Conservation (phyloP, 2,329 filamentous ascomycete genomes). For the Cercospora citrullina region DNA sequence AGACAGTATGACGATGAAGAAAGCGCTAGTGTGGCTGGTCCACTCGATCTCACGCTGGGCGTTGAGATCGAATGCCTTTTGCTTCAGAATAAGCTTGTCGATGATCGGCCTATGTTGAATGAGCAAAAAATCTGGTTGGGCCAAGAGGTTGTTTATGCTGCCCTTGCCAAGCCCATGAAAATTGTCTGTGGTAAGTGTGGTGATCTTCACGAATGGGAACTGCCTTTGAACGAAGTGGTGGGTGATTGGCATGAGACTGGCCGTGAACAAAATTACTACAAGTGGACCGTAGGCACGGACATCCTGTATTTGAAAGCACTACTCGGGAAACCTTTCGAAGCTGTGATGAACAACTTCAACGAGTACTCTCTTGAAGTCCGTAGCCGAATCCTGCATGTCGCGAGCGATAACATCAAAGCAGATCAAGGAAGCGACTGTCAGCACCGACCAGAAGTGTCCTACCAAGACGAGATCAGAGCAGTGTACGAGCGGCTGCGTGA, state of each 20-base stretch:
- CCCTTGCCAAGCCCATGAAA: conserved; percentile 6
- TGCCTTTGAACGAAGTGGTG: not conserved
- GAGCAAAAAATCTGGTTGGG: not conserved
- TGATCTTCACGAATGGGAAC: not conserved
- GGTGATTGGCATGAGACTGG: not conserved
- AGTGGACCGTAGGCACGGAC: conserved; percentile 1
- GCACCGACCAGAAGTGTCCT: conserved; percentile 17
- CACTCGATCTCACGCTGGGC: conserved; percentile 17
- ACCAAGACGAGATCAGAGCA: conserved; percentile 22
- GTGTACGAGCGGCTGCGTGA: conserved; percentile 20
- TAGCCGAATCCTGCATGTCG: conserved; percentile 17
- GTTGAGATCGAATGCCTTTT: conserved; percentile 22
- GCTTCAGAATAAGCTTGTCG: conserved; percentile 3
- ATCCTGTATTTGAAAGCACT: not conserved
- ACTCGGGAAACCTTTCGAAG: not conserved
- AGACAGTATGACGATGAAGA: conserved; percentile 6
- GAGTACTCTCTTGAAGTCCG: conserved; percentile 17
- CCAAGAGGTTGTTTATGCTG: conserved; percentile 6
- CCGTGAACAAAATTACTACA: not conserved
- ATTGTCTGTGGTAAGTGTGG: conserved; percentile 5
- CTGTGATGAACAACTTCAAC: not conserved
- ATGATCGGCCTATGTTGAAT: not conserved
- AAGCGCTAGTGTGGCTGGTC: not conserved
- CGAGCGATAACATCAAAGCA: not conserved
- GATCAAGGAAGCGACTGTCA: not conserved